Evolutionary conservation across 768 basidiomycete genomes (phyloP).

Genomic region (Xerocomus potaroensis): DNA sequence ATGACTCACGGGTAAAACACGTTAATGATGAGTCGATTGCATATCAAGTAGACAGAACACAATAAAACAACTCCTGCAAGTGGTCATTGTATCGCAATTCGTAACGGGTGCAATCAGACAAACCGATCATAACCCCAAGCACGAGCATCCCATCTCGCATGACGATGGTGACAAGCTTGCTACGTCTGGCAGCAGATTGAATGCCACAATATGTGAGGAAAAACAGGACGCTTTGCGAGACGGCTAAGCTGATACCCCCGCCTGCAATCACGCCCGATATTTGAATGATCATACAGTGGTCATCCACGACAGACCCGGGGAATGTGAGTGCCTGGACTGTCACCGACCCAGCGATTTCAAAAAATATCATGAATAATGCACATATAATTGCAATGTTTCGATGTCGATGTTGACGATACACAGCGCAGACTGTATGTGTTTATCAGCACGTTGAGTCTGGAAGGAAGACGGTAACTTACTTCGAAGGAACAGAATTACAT

Average conservation of each 20-base stretch:
- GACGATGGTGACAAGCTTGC: conserved; percentile 10
- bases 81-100: no score
- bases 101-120: conserved; percentile 4
- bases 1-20: conserved; percentile 17
- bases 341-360: background rate
- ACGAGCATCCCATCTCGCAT: conserved; percentile 16
- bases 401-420: conserved; percentile 5
- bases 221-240: conserved; percentile 15
- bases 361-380: conserved; percentile 3
- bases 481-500: conserved; percentile 15
- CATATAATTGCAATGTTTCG: background rate
- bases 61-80: conserved; percentile 2
- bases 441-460: background rate
- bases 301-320: conserved; percentile 6
- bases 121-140: conserved; percentile 6
- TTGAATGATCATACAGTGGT: conserved; percentile 6
- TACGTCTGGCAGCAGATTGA: conserved; percentile 8
- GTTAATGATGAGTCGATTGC: conserved; percentile 7
- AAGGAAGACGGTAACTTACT: conserved; percentile 8
- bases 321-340: background rate
- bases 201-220: conserved; percentile 14
- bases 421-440: conserved; percentile 10
- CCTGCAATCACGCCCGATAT: background rate
- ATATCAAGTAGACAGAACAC: background rate
- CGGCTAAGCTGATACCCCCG: conserved; percentile 1